These are phyloP conservation scores for Dactylellina leptospora DNA, from an alignment of 2,329 filamentous ascomycete species.

Conservation along the genomic window DNA sequence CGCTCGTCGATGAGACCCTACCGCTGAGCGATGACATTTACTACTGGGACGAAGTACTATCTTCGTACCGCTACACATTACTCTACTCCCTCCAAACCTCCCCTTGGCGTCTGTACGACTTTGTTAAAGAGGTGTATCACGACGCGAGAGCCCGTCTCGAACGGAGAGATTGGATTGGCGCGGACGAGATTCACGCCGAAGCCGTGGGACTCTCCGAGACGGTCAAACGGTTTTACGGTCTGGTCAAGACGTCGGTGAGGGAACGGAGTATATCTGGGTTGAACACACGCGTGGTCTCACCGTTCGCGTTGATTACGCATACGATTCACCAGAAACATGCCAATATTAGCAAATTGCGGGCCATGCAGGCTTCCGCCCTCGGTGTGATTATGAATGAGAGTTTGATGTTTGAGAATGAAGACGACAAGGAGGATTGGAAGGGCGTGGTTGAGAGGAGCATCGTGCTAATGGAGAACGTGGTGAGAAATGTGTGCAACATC, in stretches of 20 bases:
- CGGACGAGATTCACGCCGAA: slow-evolving; percentile 29
- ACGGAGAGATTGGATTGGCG: slow-evolving; percentile 25
- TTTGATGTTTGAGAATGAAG: slow-evolving; percentile 71
- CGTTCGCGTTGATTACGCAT: slow-evolving; percentile 76
- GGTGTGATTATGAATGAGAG: slow-evolving; percentile 89
- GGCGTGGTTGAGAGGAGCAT: slow-evolving; percentile 81
- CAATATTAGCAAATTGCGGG: slow-evolving; percentile 74
- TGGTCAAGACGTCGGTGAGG: slow-evolving; percentile 78
- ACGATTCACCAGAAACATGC: slow-evolving; percentile 79
- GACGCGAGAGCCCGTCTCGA: slow-evolving; percentile 63
- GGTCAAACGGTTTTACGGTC: slow-evolving; percentile 74
- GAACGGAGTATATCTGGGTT: slow-evolving; percentile 77
- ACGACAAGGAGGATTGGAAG: slow-evolving; percentile 72
- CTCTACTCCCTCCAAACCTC: slow-evolving; percentile 88
- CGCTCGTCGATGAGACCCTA: slow-evolving; percentile 81
- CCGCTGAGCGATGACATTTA: slow-evolving; percentile 85
- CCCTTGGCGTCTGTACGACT: slow-evolving; percentile 76
- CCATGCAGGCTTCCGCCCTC: slow-evolving; percentile 84
- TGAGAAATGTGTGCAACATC: slow-evolving; percentile 74
- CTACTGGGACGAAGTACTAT: slow-evolving; percentile 93
- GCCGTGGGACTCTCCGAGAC: slow-evolving; percentile 51
- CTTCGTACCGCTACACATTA: slow-evolving; percentile 78
- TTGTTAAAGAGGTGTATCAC: slow-evolving; percentile 74
- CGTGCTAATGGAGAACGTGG: slow-evolving; percentile 83
- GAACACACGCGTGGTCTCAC: slow-evolving; percentile 76